Conservation (phyloP, 768 basidiomycete genomes). For the Suillus fuscotomentosus region DNA sequence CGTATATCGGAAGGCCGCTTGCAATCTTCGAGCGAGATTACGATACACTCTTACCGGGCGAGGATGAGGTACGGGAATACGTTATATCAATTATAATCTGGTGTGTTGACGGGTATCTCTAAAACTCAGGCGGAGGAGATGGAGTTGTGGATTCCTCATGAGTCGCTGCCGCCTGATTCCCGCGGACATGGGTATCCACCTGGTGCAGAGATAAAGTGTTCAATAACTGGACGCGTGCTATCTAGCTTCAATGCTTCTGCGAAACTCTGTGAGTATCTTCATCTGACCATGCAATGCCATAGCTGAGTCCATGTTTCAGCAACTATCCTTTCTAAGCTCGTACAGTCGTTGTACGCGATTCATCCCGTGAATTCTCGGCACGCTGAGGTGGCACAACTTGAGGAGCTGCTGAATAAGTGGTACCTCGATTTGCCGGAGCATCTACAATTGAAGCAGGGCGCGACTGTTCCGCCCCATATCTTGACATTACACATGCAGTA, state of each 20-base stretch:
- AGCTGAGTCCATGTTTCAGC: constrained; percentile 40
- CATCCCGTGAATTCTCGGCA: constrained; percentile 55
- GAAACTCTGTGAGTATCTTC: constrained; percentile 52
- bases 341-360: constrained; percentile 72
- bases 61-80: constrained; percentile 48
- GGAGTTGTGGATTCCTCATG: constrained; percentile 51
- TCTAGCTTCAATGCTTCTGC: constrained; percentile 83
- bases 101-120: background rate
- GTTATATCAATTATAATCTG: background rate
- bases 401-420: constrained; percentile 71
- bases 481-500: constrained; percentile 83
- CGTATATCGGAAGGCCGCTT: constrained; percentile 77
- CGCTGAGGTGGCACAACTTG: constrained; percentile 54
- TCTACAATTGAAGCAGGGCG: constrained; percentile 57
- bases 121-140: constrained; percentile 57
- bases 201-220: constrained; percentile 13
- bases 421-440: constrained; percentile 68
- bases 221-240: constrained; percentile 49
- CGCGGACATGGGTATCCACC: constrained; percentile 29
- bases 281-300: background rate
- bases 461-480: constrained; percentile 57
- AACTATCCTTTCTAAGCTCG: constrained; percentile 62
- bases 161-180: constrained; percentile 29
- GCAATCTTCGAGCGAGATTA: constrained; percentile 76
- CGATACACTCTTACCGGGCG: constrained; percentile 64